These are phyloP conservation scores for Rhododendron griersonianum DNA, from an alignment of 148 eudicot species.

Conservation along the genomic window DNA sequence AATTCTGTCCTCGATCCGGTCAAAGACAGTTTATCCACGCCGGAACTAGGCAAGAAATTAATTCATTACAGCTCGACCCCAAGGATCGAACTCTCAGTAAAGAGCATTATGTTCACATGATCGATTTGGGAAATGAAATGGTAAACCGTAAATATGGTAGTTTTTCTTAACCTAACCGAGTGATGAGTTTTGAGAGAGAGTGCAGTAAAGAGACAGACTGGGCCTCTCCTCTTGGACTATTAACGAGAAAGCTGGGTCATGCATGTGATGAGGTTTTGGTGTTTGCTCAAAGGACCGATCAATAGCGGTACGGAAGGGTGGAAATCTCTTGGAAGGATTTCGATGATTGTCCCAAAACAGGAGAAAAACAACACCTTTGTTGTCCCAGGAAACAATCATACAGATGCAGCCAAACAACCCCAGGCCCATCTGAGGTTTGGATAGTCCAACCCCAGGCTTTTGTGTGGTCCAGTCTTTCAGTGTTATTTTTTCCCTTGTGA, in stretches of 20 bases:
- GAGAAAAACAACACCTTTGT: not conserved
- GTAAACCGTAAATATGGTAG: not conserved
- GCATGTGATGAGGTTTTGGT: not conserved
- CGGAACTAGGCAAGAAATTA: too few species aligned
- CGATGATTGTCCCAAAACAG: not conserved
- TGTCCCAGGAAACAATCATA: not conserved
- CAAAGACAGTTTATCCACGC: not conserved
- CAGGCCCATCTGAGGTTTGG: not conserved
- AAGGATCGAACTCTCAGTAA: not conserved
- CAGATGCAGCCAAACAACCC: not conserved
- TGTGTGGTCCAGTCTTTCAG: conserved; percentile 1
- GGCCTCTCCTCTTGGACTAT: not conserved
- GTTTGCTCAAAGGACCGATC: not conserved
- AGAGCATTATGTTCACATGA: not conserved
- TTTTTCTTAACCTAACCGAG: too few species aligned
- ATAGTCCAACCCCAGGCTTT: not conserved
- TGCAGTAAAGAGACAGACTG: not conserved
- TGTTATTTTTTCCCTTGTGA: not conserved
- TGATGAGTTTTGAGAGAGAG: too few species aligned
- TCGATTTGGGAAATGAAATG: not conserved
- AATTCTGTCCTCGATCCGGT: not conserved
- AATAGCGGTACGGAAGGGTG: not conserved
- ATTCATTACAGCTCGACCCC: not conserved
- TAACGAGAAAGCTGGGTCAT: not conserved
- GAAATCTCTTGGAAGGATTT: not conserved